These are phyloP conservation scores for Rheum nobile DNA, from an alignment of 148 eudicot species.

Conservation along the genomic window DNA sequence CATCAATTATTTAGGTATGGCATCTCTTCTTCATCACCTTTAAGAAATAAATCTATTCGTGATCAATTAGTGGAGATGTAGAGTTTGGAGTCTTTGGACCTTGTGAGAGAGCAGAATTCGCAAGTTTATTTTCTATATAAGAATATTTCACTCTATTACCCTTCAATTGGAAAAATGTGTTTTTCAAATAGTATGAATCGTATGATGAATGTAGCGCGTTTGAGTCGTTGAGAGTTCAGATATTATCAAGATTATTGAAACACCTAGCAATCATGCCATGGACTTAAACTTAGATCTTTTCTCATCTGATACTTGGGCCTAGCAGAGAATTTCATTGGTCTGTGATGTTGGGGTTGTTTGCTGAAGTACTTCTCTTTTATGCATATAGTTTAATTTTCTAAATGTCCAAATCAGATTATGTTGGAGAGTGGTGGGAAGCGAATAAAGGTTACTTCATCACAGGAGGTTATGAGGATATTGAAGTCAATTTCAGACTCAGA, in stretches of 20 bases:
- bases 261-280: neutral
- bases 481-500: slow-evolving; percentile 40
- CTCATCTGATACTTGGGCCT: neutral
- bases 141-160: neutral
- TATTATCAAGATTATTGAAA: neutral
- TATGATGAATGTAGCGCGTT: neutral
- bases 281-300: neutral
- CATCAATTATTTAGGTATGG: neutral
- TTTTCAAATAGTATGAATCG: neutral
- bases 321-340: neutral
- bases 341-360: neutral
- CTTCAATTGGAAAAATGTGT: neutral
- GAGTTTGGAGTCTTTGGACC: neutral
- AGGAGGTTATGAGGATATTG: slow-evolving; percentile 31
- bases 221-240: neutral
- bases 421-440: neutral
- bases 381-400: neutral
- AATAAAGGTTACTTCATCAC: slow-evolving; percentile 18
- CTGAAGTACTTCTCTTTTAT: neutral
- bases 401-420: neutral
- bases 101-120: neutral
- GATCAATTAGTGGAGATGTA: neutral
- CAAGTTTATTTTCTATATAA: neutral
- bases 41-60: neutral
- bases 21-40: neutral